Evolutionary conservation across 1,139 yeast species (phyloP), one percentile per base, ranked within the genome.

Genomic region (Scheffersomyces titani): DNA sequence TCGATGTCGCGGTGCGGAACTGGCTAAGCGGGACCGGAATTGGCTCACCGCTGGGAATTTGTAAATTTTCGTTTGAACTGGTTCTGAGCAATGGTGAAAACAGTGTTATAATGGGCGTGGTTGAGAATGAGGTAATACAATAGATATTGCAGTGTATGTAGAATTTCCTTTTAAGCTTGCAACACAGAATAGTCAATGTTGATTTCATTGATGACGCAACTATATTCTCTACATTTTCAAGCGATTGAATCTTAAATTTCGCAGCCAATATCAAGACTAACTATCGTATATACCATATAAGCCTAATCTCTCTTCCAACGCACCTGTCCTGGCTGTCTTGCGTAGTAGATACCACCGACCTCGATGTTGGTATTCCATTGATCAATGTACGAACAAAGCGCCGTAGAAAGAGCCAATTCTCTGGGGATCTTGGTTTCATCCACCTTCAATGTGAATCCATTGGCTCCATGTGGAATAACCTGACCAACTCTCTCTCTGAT

Each of bases 331-430:
- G 78, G 78, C 66, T 83, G 84, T 65, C 83, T 77, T 4, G 85
- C 83, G 59, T 76, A 80, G 68, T 85, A 85, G 52, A 86, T 83
- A 44, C 90, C 90, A 21, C 90, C 89, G 45, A 85, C 82, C 40
- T 83, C 84, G 52, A 82, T 69, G 60, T 75, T 74, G 19, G 90
- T 86, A 64, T 84, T 86, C 90, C 90, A 86, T 61, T 86, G 89
- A 64, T 86, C 90, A 57, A 86, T 80, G 66, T 74, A 81, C 51
- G 88, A 84, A 61, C 85, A 81, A 63, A 86, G 72, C 2, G 89
- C 89, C 5, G 87, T 81, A 46, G 85, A 73, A 44, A 86, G 66
- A 0, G 88, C 90, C 71, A 87, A 65, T 61, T 85, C 88, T 51
- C 80, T 70, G 9, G 84, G 77, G 49, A 86, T 80, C 64, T 84